Evolutionary conservation across 495 filamentous ascomycete species (phyloP).

Genomic region (Neurospora sp.): DNA sequence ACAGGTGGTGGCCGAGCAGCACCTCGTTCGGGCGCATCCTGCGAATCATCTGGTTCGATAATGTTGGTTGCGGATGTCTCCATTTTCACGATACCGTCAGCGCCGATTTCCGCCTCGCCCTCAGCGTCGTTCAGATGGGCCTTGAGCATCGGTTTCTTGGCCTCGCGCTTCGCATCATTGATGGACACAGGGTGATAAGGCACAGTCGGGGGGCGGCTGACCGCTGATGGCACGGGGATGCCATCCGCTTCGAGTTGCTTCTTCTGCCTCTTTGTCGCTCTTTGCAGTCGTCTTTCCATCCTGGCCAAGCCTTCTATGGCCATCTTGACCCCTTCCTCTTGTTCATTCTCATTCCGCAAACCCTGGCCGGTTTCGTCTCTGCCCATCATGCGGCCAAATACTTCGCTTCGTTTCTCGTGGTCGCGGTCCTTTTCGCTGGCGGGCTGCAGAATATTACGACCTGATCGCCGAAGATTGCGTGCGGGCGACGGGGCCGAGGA

Average conservation of each 20-base stretch:
- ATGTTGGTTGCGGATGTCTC: not conserved
- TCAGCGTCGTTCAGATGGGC: not conserved
- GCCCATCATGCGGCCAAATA: not conserved
- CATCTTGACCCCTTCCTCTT: constrained; percentile 13
- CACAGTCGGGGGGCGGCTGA: not conserved
- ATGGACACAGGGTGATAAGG: not conserved
- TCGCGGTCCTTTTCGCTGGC: not conserved
- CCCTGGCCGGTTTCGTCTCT: not conserved
- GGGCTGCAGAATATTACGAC: not conserved
- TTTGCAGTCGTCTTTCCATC: constrained; percentile 19
- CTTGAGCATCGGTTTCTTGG: not conserved
- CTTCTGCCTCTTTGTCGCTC: constrained; percentile 21
- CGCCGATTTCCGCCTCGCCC: not conserved
- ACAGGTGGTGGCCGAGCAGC: constrained; percentile 58
- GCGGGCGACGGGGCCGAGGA: not conserved
- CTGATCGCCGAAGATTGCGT: not conserved
- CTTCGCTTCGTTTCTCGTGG: not conserved
- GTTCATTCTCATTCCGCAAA: not conserved
- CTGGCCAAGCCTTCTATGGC: constrained; percentile 21
- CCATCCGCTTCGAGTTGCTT: constrained; percentile 15
- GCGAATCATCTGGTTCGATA: constrained; percentile 16
- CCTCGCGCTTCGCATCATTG: not conserved
- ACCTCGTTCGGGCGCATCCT: constrained; percentile 35
- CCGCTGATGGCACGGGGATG: not conserved
- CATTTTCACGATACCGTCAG: not conserved